These are phyloP conservation scores for Mycena olivaceomarginata DNA, from an alignment of 768 basidiomycete species.

Conservation along the genomic window DNA sequence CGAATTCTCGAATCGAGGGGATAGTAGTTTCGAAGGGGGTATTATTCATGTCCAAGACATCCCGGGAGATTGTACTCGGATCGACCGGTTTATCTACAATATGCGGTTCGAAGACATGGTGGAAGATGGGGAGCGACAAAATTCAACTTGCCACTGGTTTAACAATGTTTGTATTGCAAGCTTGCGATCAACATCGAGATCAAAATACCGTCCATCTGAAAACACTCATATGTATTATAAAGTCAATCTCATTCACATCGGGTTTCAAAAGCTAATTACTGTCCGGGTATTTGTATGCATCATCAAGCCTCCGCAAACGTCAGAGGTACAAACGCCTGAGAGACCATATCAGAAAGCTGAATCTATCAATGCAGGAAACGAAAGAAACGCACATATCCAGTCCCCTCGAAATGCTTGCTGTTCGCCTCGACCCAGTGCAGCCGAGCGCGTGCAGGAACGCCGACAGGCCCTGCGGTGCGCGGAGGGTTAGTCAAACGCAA, in stretches of 20 bases:
- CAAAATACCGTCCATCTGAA: too few species aligned
- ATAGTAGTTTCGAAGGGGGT: background rate
- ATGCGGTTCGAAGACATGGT: too few species aligned
- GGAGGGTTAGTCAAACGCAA: slow-evolving; percentile 30
- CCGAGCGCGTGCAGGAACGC: slow-evolving; percentile 98
- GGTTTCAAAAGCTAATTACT: slow-evolving; percentile 1
- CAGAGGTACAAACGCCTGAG: slow-evolving; percentile 69
- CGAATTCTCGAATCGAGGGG: slow-evolving; percentile 5
- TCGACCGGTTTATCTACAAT: background rate
- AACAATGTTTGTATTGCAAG: too few species aligned
- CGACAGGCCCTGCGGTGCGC: slow-evolving; percentile 84
- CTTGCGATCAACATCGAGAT: too few species aligned
- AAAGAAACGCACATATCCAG: slow-evolving; percentile 87
- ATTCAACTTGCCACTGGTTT: too few species aligned
- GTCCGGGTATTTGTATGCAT: background rate
- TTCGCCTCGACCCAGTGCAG: slow-evolving; percentile 99
- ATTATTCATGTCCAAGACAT: background rate
- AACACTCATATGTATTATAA: too few species aligned
- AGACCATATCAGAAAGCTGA: slow-evolving; percentile 37
- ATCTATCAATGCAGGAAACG: slow-evolving; percentile 37
- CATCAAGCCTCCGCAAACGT: slow-evolving; percentile 61
- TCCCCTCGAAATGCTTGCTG: slow-evolving; percentile 96
- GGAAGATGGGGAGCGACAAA: too few species aligned
- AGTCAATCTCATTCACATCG: background rate
- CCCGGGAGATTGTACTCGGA: background rate